These are phyloP conservation scores for Macrocybe gigantea DNA, from an alignment of 768 basidiomycete genomes.

Conservation along the genomic window DNA sequence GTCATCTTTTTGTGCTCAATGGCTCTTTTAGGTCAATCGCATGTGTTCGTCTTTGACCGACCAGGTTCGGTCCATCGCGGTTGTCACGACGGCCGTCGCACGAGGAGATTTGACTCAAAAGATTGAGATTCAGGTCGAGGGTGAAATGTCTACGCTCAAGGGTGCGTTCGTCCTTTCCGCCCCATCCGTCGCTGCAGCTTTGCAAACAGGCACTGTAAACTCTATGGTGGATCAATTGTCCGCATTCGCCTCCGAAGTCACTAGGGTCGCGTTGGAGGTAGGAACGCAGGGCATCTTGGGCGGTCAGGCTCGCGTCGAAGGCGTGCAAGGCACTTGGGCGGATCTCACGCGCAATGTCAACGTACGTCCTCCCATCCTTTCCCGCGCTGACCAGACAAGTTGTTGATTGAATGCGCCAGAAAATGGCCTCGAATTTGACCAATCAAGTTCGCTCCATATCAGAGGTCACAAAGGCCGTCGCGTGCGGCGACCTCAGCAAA, in stretches of 20 bases:
- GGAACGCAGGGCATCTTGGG: conserved; percentile 89
- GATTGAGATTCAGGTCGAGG: conserved; percentile 85
- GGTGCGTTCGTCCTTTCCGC: conserved; percentile 17
- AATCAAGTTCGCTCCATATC: conserved; percentile 90
- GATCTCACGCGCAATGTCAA: conserved; percentile 89
- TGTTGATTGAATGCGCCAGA: conserved; percentile 31
- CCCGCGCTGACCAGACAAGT: neutral
- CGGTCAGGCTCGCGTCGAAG: conserved; percentile 85
- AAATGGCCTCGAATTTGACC: conserved; percentile 84
- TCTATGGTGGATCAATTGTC: conserved; percentile 92
- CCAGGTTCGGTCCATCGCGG: conserved; percentile 77
- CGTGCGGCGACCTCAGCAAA: conserved; percentile 76
- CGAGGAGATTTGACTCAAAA: conserved; percentile 88
- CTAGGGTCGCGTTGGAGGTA: conserved; percentile 81
- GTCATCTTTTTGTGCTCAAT: neutral
- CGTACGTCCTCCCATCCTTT: conserved; percentile 34
- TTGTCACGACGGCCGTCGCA: conserved; percentile 86
- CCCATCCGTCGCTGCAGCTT: neutral
- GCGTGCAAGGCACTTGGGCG: conserved; percentile 92
- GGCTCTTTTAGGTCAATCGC: conserved; percentile 52
- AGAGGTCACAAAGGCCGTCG: conserved; percentile 85
- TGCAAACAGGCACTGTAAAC: conserved; percentile 59
- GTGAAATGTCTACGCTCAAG: conserved; percentile 82
- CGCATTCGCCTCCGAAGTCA: conserved; percentile 81
- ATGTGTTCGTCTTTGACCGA: conserved; percentile 81